phyloP scores from a whole-genome alignment of 177 flowering plant species.

The Vitis hybrid region DNA sequence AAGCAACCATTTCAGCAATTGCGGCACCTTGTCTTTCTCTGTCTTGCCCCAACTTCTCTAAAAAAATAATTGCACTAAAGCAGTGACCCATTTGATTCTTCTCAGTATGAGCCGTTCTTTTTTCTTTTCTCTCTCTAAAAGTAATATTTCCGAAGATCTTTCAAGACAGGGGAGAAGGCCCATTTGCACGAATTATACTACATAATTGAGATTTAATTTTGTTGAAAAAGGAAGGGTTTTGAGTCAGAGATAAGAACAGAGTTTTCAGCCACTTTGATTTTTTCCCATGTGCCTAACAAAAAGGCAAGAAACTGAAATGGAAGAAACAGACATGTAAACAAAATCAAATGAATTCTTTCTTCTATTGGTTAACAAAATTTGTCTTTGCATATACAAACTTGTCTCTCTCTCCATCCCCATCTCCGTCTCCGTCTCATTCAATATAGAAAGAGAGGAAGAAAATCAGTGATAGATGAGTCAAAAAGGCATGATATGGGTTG shows the following conservation, averaged over 20 bases:
- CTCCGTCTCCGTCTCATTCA: background rate
- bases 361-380: constrained; percentile 25
- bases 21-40: constrained; percentile 18
- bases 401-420: background rate
- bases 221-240: no score
- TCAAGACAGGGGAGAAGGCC: no score
- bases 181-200: no score
- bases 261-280: no score
- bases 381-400: constrained; percentile 12
- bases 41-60: background rate
- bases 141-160: no score
- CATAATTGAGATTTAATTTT: no score
- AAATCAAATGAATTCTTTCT: constrained; percentile 14
- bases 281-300: no score
- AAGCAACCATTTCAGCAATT: constrained; percentile 21
- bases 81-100: no score
- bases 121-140: no score
- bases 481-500: constrained; percentile 91
- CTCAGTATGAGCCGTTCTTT: no score
- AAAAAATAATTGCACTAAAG: background rate
- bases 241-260: no score
- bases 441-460: constrained; percentile 6
- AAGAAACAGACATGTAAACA: background rate
- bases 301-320: no score
- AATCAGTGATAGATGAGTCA: constrained; percentile 21